Evolutionary conservation across 352 stramenopile species (phyloP), one percentile per base, ranked within the genome.

Genomic region (Discostella stelligera): DNA sequence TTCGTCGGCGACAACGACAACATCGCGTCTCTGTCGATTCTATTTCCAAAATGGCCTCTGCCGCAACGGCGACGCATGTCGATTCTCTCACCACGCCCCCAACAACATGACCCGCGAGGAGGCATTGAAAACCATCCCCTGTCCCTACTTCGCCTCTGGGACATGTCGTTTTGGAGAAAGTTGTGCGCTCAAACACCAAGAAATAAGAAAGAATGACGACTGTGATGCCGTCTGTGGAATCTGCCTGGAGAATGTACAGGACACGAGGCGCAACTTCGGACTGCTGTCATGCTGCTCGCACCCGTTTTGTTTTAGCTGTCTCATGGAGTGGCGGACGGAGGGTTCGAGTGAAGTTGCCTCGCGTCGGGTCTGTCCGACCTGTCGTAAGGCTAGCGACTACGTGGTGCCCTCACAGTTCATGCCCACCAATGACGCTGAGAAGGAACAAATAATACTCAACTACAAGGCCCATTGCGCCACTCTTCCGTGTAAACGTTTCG

Each of bases 251-350:
- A 32, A 32, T 32, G 27, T 32, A 2, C 27, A 32, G 27, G 27
- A 32, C 27, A 13, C 39, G n/a, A 13, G 32, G 23, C 53, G 55
- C 3, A 27, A 52, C 8, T 86, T 76, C 66, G 79, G 68, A 23
- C 39, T 86, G 39, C 59, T 86, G 7, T 78, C 64, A n/a, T 73
- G 75, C 18, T 86, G 79, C 50, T 60, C 74, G 58, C 79, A 86
- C 18, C 37, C 68, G 2, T 86, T 84, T 53, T 86, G 79, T 48
- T 69, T 68, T 48, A n/a, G 66, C 46, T 86, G 79, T 50, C 55
- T 86, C 37, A 83, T 81, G 75, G 64, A 86, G 68, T 86, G 79
- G 79, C 54, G 79, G 3, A 74, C 53, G 9, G 58, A 76, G 70
- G 69, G 63, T 7, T 71, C 62, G 14, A 41, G 72, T 32, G 70